A percentile compares a stretch with the other conserved stretches of the same genome.
These are phyloP conservation scores for Alternaria rosae DNA, from an alignment of 2,329 filamentous ascomycete genomes.

Conservation along the genomic window DNA sequence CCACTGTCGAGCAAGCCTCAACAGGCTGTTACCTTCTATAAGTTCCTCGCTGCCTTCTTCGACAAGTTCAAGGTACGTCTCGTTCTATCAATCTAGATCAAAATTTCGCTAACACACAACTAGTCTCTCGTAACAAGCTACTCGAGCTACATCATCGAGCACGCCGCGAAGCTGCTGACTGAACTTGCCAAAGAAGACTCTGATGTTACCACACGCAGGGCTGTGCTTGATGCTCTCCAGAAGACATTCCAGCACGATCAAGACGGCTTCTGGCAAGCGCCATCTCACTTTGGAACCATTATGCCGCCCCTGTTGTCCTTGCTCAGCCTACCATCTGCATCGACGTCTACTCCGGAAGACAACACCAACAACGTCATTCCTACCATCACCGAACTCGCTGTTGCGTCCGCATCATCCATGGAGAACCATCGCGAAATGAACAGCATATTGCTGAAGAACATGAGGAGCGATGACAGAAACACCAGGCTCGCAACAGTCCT, in stretches of 20 bases:
- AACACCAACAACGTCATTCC: conserved; percentile 68
- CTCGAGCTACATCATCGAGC: conserved; percentile 82
- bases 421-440: conserved; percentile 94
- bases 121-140: conserved; percentile 92
- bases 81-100: conserved; percentile 1
- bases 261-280: conserved; percentile 95
- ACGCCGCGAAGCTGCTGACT: conserved; percentile 69
- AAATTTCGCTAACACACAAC: conserved; percentile 19
- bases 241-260: conserved; percentile 88
- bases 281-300: conserved; percentile 81
- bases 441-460: conserved; percentile 74
- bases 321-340: conserved; percentile 38
- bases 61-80: conserved; percentile 72
- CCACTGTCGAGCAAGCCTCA: conserved; percentile 20
- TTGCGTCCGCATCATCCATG: conserved; percentile 77
- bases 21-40: conserved; percentile 79
- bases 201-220: conserved; percentile 69
- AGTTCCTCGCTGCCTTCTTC: conserved; percentile 82
- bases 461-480: conserved; percentile 74
- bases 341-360: conserved; percentile 15
- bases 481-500: conserved; percentile 83
- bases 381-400: conserved; percentile 80
- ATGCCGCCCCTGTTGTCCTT: conserved; percentile 74
- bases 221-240: conserved; percentile 73
- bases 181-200: conserved; percentile 50